Base-by-base conservation (phyloP, 2,329 filamentous ascomycete species). In the Diplodia intermedia region DNA sequence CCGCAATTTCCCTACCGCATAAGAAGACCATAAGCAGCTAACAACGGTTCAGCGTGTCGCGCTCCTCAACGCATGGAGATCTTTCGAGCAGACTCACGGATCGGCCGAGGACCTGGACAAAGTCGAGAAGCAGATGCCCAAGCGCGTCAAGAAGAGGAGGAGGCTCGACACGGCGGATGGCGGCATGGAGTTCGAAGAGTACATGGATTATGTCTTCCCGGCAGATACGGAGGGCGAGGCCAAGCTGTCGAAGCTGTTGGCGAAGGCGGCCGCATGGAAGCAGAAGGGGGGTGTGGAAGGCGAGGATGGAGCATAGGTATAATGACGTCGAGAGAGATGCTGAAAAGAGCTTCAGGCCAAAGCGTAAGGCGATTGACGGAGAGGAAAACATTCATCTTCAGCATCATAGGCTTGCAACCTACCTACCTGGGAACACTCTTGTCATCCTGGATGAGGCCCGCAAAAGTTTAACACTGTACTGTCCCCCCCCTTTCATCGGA, bases 171-270 rank as follows among this genome's bases (percentile, higher is more conserved):
- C 97, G 80, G 94, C 95, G 78, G 66, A 67, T n/a, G 66, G 66
- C 14, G 66, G 60, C 29, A 65, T 63, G 57, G 90, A 88, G 47
- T 97, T 93, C 83, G 93, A 99, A 85, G 95, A 99, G 82, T 98
- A 97, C 79, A 88, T 95, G 81, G 95, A 98, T 79, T 98, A 97
- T 75, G 88, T 99, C 40, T 99, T 99, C 88, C 95, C 95, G 0
- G 93, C 92, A 4, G 95, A 98, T 82, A 94, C 97, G 79, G 88
- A 92, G 81, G 90, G 92, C 77, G 90, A 91, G 67, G 91, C 91
- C 72, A 94, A 92, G 74, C 82, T 97, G 79, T 91, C 91, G 63
- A 92, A 91, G 77, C 84, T 98, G 78, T 82, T 97, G 81, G 90
- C 92, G 70, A 90, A 90, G 86, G 94, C 94, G 68, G 90, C 93